These are phyloP conservation scores for Haplosporangium sp. DNA, from an alignment of 371 early-diverging fungal genomes.

Conservation along the genomic window DNA sequence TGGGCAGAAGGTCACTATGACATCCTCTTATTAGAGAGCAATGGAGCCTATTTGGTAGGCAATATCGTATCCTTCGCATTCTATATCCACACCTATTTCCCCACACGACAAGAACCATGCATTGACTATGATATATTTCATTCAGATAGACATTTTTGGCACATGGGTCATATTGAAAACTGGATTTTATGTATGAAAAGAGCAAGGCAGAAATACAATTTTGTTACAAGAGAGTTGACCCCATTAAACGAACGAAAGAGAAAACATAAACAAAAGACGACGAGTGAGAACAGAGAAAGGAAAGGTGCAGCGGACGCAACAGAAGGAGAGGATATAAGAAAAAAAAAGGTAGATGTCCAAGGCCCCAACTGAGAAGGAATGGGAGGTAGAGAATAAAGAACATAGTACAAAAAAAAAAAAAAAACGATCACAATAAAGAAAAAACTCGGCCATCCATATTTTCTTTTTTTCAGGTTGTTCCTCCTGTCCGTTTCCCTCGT, in stretches of 20 bases:
- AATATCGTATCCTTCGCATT: too few species aligned
- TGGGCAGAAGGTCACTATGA: too few species aligned
- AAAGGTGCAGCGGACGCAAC: conserved; percentile 10
- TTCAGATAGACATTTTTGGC: too few species aligned
- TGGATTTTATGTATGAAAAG: conserved; percentile 12
- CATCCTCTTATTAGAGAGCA: too few species aligned
- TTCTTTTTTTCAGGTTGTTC: conserved; percentile 1
- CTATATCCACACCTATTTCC: not conserved
- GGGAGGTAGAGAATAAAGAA: conserved; percentile 4
- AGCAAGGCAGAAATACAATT: conserved; percentile 31
- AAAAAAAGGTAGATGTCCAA: conserved; percentile 9
- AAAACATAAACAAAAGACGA: conserved; percentile 6
- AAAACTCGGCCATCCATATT: conserved; percentile 14
- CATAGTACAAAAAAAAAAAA: conserved; percentile 19
- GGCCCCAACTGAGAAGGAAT: conserved; percentile 4
- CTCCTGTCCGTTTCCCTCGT: conserved; percentile 9
- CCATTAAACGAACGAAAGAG: conserved; percentile 9
- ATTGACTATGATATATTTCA: too few species aligned
- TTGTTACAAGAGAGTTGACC: conserved; percentile 42
- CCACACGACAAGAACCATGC: too few species aligned
- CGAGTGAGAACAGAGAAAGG: conserved; percentile 4
- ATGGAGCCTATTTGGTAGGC: too few species aligned
- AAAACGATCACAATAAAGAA: conserved; percentile 4
- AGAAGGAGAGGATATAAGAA: conserved; percentile 19
- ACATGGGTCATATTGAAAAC: not conserved